Evolutionary conservation across 192 early-diverging fungal species (phyloP).

Genomic region (Geranomyces michiganensis): DNA sequence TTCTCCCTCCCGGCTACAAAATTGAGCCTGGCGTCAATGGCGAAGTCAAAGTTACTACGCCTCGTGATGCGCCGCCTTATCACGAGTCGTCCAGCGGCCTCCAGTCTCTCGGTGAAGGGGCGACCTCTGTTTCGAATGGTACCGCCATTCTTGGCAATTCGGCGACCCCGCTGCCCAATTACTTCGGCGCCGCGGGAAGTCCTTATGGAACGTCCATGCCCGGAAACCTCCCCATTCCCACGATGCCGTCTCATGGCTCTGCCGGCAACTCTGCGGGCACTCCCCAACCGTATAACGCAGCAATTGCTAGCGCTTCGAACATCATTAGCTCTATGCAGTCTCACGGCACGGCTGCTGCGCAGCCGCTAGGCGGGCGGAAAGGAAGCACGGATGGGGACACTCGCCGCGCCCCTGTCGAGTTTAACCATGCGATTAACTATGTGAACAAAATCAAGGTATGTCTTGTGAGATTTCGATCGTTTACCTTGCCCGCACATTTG

Average conservation of each 20-base stretch:
- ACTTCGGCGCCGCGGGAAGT: conserved; percentile 21
- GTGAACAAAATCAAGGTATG: conserved; percentile 98
- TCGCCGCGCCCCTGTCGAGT: conserved; percentile 76
- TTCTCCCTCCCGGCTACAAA: conserved; percentile 96
- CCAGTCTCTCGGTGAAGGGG: conserved; percentile 29
- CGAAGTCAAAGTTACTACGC: conserved; percentile 85
- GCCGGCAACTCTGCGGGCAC: neutral
- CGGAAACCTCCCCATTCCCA: neutral
- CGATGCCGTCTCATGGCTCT: conserved; percentile 1
- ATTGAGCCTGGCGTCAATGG: conserved; percentile 89
- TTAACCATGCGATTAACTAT: conserved; percentile 98
- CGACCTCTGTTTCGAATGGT: conserved; percentile 22
- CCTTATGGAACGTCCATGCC: neutral
- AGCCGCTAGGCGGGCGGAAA: conserved; percentile 41
- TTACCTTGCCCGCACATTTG: conserved; percentile 9
- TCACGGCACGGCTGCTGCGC: conserved; percentile 26
- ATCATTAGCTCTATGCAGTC: conserved; percentile 37
- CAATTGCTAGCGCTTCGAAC: conserved; percentile 30
- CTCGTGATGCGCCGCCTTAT: conserved; percentile 45
- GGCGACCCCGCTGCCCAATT: conserved; percentile 21
- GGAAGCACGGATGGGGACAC: conserved; percentile 18
- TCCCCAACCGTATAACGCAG: conserved; percentile 21
- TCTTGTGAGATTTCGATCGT: neutral
- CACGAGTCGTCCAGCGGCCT: conserved; percentile 11
- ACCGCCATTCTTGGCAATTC: conserved; percentile 10